Evolutionary conservation across 805 yeast species (phyloP), one percentile per base, ranked within the genome.

Genomic region (Candida oleophila): DNA sequence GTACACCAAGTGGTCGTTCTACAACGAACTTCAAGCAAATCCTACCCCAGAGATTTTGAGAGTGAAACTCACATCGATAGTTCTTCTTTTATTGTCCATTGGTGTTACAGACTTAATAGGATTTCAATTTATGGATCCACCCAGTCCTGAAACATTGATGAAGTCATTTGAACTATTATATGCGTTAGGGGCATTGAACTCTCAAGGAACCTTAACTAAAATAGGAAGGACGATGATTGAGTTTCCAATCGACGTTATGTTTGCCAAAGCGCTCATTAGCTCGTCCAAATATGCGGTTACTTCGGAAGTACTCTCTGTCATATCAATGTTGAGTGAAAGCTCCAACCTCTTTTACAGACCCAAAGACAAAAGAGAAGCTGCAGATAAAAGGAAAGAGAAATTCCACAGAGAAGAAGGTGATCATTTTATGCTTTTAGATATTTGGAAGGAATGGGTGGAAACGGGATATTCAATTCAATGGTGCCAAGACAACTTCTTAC

Each of bases 21-120:
- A 80, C 51, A 77, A 85, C 54, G 98, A 92, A 55, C 70, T 94
- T 61, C 85, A 85, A 9, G 72, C 79, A 2, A 85, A 83, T 59
- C 89, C 97, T 1, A 82, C 87, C 0, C 98, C 99, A 0, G 99
- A 94, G 56, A 92, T 94, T n/a, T 69, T 90, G 46, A 69, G 99
- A 46, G 87, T 87, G 19, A 91, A 92, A 56, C 65, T 94, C 36
- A 75, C 91, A 0, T 76, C 87, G 43, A 88, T 90, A 1, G 85
- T 92, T 2, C 68, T 94, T 28, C 67, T 89, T 49, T 69, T 94
- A 44, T 72, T 91, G 45, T 87, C 96, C 0, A 71, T 94, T 60
- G 98, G 98, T 0, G 82, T 94, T 34, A 82, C 82, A 22, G 96
- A 94, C 59, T 64, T 94, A 48, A 63, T 91, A 22, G 78, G 81